Evolutionary conservation across 345 rosid genomes (phyloP).

Genomic region (Hibiscus tridactylites): DNA sequence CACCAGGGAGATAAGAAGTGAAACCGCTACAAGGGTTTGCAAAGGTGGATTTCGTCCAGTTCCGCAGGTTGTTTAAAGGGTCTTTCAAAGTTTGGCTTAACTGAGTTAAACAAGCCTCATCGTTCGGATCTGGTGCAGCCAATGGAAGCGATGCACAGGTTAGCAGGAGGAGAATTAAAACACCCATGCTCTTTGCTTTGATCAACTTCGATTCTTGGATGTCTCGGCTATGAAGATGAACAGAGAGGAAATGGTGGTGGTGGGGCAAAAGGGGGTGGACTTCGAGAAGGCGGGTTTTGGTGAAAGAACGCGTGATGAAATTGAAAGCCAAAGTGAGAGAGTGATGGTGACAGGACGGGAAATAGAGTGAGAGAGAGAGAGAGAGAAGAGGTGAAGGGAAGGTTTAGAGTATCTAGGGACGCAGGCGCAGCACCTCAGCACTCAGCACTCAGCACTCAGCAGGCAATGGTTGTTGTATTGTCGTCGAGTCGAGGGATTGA

Average conservation of each 20-base stretch:
- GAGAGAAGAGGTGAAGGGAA: too few species aligned
- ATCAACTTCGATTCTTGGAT: not conserved
- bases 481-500: not conserved
- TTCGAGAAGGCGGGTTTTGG: not conserved
- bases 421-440: not conserved
- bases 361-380: not conserved
- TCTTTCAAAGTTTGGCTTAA: slow-evolving; percentile 48
- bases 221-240: not conserved
- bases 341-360: not conserved
- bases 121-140: slow-evolving; percentile 47
- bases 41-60: slow-evolving; percentile 70
- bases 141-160: slow-evolving; percentile 21
- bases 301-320: slow-evolving; percentile 1
- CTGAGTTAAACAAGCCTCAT: slow-evolving; percentile 54
- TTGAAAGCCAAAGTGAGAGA: not conserved
- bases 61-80: slow-evolving; percentile 56
- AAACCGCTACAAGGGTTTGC: slow-evolving; percentile 67
- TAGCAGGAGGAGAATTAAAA: slow-evolving; percentile 25
- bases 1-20: slow-evolving; percentile 66
- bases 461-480: not conserved
- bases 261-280: not conserved
- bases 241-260: not conserved
- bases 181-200: slow-evolving; percentile 1
- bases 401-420: not conserved
- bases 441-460: too few species aligned